These are phyloP conservation scores for Hibiscus syriacus DNA, from an alignment of 345 rosid genomes.

Conservation along the genomic window DNA sequence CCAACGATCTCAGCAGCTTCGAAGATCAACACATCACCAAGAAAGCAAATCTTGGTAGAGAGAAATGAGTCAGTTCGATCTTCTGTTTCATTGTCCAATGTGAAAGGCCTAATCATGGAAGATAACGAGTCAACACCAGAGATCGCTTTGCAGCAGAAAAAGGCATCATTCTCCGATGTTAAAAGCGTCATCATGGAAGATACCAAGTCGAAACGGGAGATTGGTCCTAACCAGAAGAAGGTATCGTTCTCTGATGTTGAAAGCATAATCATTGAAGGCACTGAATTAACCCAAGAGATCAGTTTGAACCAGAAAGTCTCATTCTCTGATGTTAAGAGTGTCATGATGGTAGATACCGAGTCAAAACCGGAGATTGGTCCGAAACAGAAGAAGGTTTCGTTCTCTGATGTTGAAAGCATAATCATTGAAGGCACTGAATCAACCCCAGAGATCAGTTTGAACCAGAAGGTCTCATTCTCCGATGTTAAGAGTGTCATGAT, in stretches of 20 bases:
- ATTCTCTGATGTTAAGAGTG: too few relatives aligned
- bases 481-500: too few relatives aligned
- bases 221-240: conserved; percentile 12
- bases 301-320: conserved; percentile 2
- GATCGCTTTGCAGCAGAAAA: conserved; percentile 6
- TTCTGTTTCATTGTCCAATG: conserved; percentile 38
- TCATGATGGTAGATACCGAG: too few relatives aligned
- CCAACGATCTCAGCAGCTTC: conserved; percentile 87
- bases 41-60: conserved; percentile 63
- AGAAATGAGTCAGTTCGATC: conserved; percentile 44
- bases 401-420: too few relatives aligned
- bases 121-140: conserved; percentile 22
- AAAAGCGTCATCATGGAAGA: conserved; percentile 35
- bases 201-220: background rate
- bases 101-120: conserved; percentile 29
- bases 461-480: too few relatives aligned
- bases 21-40: conserved; percentile 60
- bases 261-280: conserved; percentile 32
- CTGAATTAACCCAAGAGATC: conserved; percentile 11
- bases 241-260: conserved; percentile 34
- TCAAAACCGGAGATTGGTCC: too few relatives aligned
- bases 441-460: too few relatives aligned
- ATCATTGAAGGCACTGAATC: too few relatives aligned
- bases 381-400: too few relatives aligned
- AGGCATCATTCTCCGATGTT: conserved; percentile 27